These are phyloP conservation scores for Collybia sp. DNA, from an alignment of 768 basidiomycete genomes.

Conservation along the genomic window DNA sequence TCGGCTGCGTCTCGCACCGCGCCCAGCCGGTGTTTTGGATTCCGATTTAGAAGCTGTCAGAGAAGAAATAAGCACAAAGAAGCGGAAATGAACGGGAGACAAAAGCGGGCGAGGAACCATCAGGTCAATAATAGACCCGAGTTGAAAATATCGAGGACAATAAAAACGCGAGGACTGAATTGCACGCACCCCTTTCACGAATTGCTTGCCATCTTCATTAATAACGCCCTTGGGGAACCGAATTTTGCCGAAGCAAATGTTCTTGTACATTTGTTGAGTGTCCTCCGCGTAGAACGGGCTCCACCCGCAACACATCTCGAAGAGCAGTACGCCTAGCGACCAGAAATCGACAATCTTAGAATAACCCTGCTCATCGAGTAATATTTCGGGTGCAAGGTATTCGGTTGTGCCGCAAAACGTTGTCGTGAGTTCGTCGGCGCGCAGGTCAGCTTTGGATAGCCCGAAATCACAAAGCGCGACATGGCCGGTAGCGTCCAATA, in stretches of 20 bases:
- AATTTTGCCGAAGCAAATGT: slow-evolving; percentile 98
- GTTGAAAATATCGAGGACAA: slow-evolving; percentile 5
- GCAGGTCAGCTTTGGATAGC: slow-evolving; percentile 92
- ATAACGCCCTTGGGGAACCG: slow-evolving; percentile 97
- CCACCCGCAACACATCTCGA: slow-evolving; percentile 99
- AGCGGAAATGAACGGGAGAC: slow-evolving; percentile 9
- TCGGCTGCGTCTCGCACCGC: slow-evolving; percentile 88
- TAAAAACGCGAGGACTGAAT: slow-evolving; percentile 7
- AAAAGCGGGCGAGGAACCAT: neutral
- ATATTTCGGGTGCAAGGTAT: slow-evolving; percentile 98
- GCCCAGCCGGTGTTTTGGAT: slow-evolving; percentile 96
- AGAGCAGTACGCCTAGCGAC: slow-evolving; percentile 91
- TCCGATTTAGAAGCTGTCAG: slow-evolving; percentile 88
- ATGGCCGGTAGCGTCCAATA: slow-evolving; percentile 96
- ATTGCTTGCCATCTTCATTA: slow-evolving; percentile 96
- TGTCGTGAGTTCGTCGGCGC: slow-evolving; percentile 93
- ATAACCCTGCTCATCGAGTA: slow-evolving; percentile 97
- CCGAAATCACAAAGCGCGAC: slow-evolving; percentile 99
- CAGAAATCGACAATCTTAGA: slow-evolving; percentile 99
- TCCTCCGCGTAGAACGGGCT: slow-evolving; percentile 99
- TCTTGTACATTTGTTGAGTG: slow-evolving; percentile 99
- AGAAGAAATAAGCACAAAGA: slow-evolving; percentile 12
- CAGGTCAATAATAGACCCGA: neutral
- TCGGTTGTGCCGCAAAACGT: slow-evolving; percentile 99
- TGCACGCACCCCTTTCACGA: slow-evolving; percentile 89